These are phyloP conservation scores for Aspergillus arachidicola DNA, from an alignment of 2,329 filamentous ascomycete species.

Conservation along the genomic window DNA sequence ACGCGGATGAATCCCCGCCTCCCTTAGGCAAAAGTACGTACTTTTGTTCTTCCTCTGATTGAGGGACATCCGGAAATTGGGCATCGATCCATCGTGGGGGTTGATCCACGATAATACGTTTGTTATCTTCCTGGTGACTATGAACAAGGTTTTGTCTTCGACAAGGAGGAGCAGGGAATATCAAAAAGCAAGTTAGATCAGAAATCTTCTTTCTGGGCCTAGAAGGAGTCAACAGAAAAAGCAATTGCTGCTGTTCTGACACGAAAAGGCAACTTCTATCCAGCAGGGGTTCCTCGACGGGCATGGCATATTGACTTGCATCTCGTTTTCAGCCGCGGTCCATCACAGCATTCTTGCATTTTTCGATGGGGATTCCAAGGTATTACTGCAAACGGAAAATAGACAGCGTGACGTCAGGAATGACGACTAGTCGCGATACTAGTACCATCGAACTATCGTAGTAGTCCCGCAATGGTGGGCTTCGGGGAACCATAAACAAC, in stretches of 20 bases:
- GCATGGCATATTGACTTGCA: not conserved
- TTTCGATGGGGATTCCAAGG: not conserved
- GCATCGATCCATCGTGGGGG: not conserved
- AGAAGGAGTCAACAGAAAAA: not conserved
- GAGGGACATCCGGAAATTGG: not conserved
- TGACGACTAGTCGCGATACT: not conserved
- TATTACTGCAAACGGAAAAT: conserved; percentile 2
- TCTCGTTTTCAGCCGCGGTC: conserved; percentile 2
- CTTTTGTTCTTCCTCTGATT: not conserved
- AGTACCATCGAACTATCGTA: not conserved
- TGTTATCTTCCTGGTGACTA: not conserved
- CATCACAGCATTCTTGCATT: not conserved
- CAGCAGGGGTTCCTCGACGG: not conserved
- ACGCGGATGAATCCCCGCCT: not conserved
- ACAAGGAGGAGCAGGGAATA: not conserved
- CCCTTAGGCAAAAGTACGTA: not conserved
- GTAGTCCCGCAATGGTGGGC: not conserved
- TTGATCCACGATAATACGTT: not conserved
- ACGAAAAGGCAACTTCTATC: not conserved
- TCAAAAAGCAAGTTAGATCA: not conserved
- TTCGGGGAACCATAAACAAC: not conserved
- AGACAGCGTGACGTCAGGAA: not conserved
- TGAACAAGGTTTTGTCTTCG: not conserved
- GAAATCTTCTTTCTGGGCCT: not conserved
- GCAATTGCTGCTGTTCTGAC: not conserved